Evolutionary conservation across 2,329 filamentous ascomycete genomes (phyloP).

Genomic region (Penicillium sp.): DNA sequence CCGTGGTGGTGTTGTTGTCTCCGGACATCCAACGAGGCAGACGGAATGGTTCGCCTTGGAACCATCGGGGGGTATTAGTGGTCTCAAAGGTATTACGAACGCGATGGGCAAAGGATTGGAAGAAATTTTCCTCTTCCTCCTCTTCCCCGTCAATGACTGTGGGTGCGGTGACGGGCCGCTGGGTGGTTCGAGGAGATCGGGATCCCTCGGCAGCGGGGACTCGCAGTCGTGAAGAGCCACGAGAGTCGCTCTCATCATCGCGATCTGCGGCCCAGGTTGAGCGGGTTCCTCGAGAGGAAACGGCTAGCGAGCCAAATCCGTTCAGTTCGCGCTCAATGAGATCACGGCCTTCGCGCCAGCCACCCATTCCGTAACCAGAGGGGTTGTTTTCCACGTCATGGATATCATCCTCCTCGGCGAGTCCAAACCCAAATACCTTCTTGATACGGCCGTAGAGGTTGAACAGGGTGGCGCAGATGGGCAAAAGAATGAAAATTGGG

Average conservation of each 20-base stretch:
- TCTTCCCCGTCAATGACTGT: constrained; percentile 57
- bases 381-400: constrained; percentile 62
- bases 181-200: constrained; percentile 28
- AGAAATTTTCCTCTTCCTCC: constrained; percentile 76
- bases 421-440: constrained; percentile 74
- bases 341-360: constrained; percentile 88
- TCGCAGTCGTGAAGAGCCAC: constrained; percentile 34
- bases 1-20: constrained; percentile 45
- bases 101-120: constrained; percentile 77
- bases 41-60: constrained; percentile 72
- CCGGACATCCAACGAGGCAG: constrained; percentile 79
- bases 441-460: constrained; percentile 83
- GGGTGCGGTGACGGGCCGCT: constrained; percentile 35
- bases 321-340: constrained; percentile 85
- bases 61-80: constrained; percentile 77
- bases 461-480: constrained; percentile 82
- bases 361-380: constrained; percentile 70
- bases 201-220: constrained; percentile 32
- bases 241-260: constrained; percentile 22
- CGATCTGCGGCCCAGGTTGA: constrained; percentile 30
- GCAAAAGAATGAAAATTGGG: constrained; percentile 81
- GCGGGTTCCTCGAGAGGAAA: constrained; percentile 36
- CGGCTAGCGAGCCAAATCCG: constrained; percentile 54
- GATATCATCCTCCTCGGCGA: constrained; percentile 70
- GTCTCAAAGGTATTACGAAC: constrained; percentile 91